A percentile compares a stretch with the other conserved stretches of the same genome.
These are phyloP conservation scores for Phytopythium cucurbitacearum DNA, from an alignment of 352 stramenopile genomes.

Conservation along the genomic window DNA sequence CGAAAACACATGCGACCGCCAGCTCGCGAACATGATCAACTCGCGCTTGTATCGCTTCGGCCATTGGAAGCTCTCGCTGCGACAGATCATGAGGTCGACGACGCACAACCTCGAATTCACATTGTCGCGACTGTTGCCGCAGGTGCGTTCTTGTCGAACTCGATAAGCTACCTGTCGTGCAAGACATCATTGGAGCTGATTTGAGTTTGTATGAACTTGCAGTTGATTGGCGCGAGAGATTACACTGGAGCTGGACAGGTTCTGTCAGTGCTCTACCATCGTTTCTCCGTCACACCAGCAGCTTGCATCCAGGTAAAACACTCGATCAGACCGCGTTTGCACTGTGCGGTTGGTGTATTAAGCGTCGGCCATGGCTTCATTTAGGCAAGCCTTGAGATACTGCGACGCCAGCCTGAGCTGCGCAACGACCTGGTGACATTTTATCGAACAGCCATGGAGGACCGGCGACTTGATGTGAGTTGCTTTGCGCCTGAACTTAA, in stretches of 20 bases:
- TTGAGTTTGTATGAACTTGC: not conserved
- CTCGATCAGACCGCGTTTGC: not conserved
- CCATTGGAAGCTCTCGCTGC: conserved; percentile 36
- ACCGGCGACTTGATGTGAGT: conserved; percentile 24
- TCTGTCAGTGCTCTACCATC: conserved; percentile 61
- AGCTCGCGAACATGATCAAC: conserved; percentile 25
- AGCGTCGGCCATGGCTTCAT: conserved; percentile 1
- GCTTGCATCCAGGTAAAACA: conserved; percentile 57
- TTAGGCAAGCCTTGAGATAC: conserved; percentile 65
- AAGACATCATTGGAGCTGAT: not conserved
- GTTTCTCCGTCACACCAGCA: conserved; percentile 49
- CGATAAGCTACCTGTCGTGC: conserved; percentile 1
- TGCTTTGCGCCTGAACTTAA: too few relatives aligned
- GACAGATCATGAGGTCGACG: not conserved
- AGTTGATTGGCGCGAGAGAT: conserved; percentile 69
- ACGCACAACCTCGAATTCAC: not conserved
- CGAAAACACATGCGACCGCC: conserved; percentile 28
- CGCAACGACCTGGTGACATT: conserved; percentile 52
- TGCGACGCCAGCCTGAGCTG: conserved; percentile 48
- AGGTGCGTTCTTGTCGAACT: not conserved
- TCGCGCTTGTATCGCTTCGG: conserved; percentile 32
- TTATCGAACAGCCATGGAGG: conserved; percentile 41
- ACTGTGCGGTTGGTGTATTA: not conserved
- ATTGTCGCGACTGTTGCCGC: too few relatives aligned
- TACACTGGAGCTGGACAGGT: conserved; percentile 66